Evolutionary conservation across 1,139 yeast species (phyloP), one percentile per base, ranked within the genome.

Genomic region (Pneumocystis sp.): DNA sequence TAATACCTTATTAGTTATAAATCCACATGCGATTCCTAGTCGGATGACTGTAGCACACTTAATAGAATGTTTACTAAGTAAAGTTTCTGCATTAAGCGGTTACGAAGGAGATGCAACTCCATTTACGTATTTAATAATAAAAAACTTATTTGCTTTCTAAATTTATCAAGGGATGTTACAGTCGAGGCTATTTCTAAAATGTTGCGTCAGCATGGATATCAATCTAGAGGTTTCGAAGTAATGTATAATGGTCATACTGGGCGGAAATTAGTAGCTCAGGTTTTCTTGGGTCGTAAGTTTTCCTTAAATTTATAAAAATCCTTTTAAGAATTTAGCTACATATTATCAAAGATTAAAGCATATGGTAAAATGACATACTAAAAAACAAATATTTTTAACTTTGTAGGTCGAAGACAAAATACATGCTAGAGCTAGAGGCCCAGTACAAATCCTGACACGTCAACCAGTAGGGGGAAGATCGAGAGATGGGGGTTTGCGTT

Each of bases 11-110:
- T 12, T 39, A 75, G 89, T 93, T 73, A 93, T 93, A 76, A 93
- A 93, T 76, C 99, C 99, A 0, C 99, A 93, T 78, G 98, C 98
- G 74, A 93, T 93, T 83, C 99, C 99, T 71, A 93, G 98, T 67
- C 97, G 99, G 83, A 93, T 93, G 99, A 93, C 99, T 63, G 98
- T 93, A 68, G 99, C 98, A 66, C 98, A 95, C 82, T 87, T 93
- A 80, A 93, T 93, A 77, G 99, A 93, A 79, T 95, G 98, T 85
- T 81, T 93, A 75, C 81, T 95, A 72, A 87, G 96, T 65, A 93
- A 95, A 78, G 97, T 95, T 62, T 93, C 97, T 7, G 86, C 97
- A 0, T 81, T 93, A 72, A 85, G 96, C 62, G 99, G 98, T 72
- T 83, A 88, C 73, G 98, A 93, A 78, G 98, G 98, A 81, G 98